Percentiles rank a stretch among this genome's conserved stretches.
These are phyloP conservation scores for Aureobasidium vineae DNA, from an alignment of 2,329 filamentous ascomycete genomes.

Conservation along the genomic window DNA sequence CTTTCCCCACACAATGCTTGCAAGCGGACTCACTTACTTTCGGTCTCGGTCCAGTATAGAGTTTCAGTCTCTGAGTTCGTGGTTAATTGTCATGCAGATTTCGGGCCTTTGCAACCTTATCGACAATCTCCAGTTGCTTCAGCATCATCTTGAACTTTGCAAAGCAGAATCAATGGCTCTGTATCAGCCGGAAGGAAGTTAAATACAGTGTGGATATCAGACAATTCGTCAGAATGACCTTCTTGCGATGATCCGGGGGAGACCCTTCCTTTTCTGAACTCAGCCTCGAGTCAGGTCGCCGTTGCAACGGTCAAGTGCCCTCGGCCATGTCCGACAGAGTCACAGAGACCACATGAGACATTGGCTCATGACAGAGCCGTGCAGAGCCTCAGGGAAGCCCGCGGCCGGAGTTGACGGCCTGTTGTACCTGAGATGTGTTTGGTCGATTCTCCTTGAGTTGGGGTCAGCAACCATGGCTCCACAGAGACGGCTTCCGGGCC, in stretches of 20 bases:
- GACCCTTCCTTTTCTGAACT: background rate
- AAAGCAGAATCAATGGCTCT: background rate
- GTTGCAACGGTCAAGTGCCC: background rate
- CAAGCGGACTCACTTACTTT: background rate
- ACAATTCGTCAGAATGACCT: background rate
- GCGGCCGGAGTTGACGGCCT: slow-evolving; percentile 59
- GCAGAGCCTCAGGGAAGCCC: slow-evolving; percentile 51
- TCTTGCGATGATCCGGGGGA: background rate
- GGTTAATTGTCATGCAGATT: background rate
- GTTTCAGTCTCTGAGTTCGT: background rate
- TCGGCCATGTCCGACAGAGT: slow-evolving; percentile 6
- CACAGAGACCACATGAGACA: background rate
- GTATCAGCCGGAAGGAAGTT: background rate
- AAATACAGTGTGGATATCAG: background rate
- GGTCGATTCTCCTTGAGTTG: slow-evolving; percentile 55
- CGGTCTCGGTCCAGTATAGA: background rate
- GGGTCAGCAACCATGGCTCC: background rate
- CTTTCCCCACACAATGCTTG: background rate
- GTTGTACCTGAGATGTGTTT: slow-evolving; percentile 45
- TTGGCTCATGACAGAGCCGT: slow-evolving; percentile 28
- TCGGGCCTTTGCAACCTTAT: slow-evolving; percentile 12
- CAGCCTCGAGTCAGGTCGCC: slow-evolving; percentile 3
- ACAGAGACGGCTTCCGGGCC: too few relatives aligned
- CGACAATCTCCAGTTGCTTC: background rate
- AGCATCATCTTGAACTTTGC: background rate